Evolutionary conservation across 164 flowering plant genomes (phyloP), one percentile per base, ranked within the genome.

Genomic region (Vitis rupestris): DNA sequence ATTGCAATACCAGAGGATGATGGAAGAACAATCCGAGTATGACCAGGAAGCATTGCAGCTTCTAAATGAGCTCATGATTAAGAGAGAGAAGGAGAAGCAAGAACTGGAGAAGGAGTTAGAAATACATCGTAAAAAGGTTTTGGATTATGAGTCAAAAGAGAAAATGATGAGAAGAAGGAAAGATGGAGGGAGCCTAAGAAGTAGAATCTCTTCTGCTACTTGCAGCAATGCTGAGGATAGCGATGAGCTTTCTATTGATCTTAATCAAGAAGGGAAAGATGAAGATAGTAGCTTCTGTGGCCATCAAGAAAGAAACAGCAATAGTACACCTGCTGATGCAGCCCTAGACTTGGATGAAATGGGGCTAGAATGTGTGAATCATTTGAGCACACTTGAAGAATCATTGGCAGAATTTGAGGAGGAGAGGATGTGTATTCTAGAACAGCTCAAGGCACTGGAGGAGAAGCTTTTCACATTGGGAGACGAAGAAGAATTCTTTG

Each of bases 21-120:
- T 90, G 96, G 99, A 94, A 68, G 98, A 93, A 75, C 98, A 94
- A 73, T 77, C 96, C 9, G 98, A 91, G 74, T 94, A 91, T 71
- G 97, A 92, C 56, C 90, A 88, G 63, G 97, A 92, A 79, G 95
- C 94, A 4, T 74, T 92, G 76, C 89, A 92, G 64, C 89, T 93
- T 44, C 31, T 94, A 67, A 91, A 93, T 72, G 98, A 93, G 71
- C 85, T 94, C 6, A 83, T 94, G 87, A 77, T 87, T 54, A 94
- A 88, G 78, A 84, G 94, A 65, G 99, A 94, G 74, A 92, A 77
- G 75, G 98, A 95, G 80, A 88, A 86, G 76, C 86, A 87, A 57
- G 93, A 87, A 65, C 77, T 90, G 10, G 91, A 88, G 74, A 85
- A 78, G 66, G 96, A 90, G 64, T 66, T 90, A 70, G 96, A 88